Percentiles rank a stretch among this genome's conserved stretches.
phyloP scores from a whole-genome alignment of 1,139 yeast species.

The Casaregolazyma suthepensis region DNA sequence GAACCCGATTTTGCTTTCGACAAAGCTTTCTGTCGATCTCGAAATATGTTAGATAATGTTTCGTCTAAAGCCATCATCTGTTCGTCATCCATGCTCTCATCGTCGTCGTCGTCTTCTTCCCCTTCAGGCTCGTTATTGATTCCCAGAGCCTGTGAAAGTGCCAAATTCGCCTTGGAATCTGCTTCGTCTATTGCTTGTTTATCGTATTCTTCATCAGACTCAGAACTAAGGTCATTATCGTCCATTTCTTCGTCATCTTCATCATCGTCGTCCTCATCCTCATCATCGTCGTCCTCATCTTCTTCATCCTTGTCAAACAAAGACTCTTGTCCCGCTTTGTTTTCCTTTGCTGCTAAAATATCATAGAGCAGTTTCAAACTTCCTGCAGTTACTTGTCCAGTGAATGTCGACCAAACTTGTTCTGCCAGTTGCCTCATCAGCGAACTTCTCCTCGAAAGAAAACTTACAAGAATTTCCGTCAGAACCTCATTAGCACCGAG shows the following conservation, averaged over 20 bases:
- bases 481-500: conserved; percentile 52
- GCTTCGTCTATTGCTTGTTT: conserved; percentile 42
- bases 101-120: conserved; percentile 45
- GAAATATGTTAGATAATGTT: conserved; percentile 75
- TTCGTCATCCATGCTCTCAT: conserved; percentile 91
- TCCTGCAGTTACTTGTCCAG: conserved; percentile 41
- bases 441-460: conserved; percentile 65
- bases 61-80: conserved; percentile 95
- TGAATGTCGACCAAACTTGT: conserved; percentile 68
- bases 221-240: conserved; percentile 19
- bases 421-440: conserved; percentile 66
- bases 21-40: conserved; percentile 42
- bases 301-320: conserved; percentile 60
- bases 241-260: conserved; percentile 32
- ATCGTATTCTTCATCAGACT: conserved; percentile 24
- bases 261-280: conserved; percentile 34
- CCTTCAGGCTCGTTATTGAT: conserved; percentile 35
- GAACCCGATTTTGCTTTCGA: conserved; percentile 21
- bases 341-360: conserved; percentile 69
- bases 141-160: conserved; percentile 74
- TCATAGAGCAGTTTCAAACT: conserved; percentile 59
- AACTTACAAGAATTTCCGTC: conserved; percentile 73
- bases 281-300: conserved; percentile 35
- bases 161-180: conserved; percentile 63
- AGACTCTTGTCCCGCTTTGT: conserved; percentile 70